Percentiles rank a stretch among this genome's conserved stretches.
Conservation (phyloP, 1,284 basidiomycete species). For the Chiua sp. region DNA sequence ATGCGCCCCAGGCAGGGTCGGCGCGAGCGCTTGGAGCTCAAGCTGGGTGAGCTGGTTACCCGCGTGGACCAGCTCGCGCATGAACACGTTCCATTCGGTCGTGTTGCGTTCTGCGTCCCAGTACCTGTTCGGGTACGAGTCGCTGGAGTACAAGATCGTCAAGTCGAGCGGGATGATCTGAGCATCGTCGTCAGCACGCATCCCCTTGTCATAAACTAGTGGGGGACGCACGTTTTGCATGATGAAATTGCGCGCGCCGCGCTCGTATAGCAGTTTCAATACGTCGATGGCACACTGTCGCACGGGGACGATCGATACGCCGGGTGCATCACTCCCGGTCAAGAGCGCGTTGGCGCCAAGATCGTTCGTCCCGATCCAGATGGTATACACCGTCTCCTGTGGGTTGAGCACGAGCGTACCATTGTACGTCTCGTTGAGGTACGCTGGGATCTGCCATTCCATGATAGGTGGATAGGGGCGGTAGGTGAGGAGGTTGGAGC, state of each 20-base stretch:
- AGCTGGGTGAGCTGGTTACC: conserved; percentile 50
- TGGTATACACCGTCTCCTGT: conserved; percentile 49
- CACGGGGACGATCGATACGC: conserved; percentile 48
- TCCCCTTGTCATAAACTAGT: no score
- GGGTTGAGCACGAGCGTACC: conserved; percentile 33
- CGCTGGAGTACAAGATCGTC: conserved; percentile 46
- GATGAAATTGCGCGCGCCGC: conserved; percentile 51
- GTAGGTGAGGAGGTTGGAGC: conserved; percentile 47
- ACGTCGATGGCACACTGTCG: conserved; percentile 50
- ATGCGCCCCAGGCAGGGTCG: conserved; percentile 39
- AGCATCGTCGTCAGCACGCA: neutral
- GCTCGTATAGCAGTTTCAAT: conserved; percentile 43
- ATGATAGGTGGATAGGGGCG: conserved; percentile 45
- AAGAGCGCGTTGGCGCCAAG: conserved; percentile 45
- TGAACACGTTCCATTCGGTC: conserved; percentile 55
- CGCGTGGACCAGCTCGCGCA: conserved; percentile 48
- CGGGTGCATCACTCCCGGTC: conserved; percentile 41
- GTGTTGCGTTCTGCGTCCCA: conserved; percentile 52
- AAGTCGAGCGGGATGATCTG: conserved; percentile 56
- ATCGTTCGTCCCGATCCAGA: conserved; percentile 58
- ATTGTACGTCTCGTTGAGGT: conserved; percentile 33
- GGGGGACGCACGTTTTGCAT: conserved; percentile 45
- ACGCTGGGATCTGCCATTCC: conserved; percentile 43
- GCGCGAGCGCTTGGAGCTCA: conserved; percentile 46
- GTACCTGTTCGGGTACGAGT: conserved; percentile 48